Evolutionary conservation across 768 basidiomycete species (phyloP), one percentile per base, ranked within the genome.

Genomic region (Lentinula sp.): DNA sequence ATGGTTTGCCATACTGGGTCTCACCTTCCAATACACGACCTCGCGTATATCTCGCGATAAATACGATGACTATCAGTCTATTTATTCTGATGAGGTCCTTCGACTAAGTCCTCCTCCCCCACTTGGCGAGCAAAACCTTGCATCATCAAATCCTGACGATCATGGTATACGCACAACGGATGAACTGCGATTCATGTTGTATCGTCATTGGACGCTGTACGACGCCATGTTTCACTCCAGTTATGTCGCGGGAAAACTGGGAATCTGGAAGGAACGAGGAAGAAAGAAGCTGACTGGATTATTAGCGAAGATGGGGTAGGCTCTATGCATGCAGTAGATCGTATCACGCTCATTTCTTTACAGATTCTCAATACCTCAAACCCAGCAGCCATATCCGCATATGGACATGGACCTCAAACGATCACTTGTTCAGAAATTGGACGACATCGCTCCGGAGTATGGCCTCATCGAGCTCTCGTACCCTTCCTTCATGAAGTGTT

Each of bases 191-290:
- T 98, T 99, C 72, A 95, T 88, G 75, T 81, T 98, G 58, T 95
- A 95, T 70, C 83, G 96, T 60, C 97, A 98, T 75, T 99, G 97
- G 97, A 98, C 90, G 34, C 75, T 99, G 50, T 98, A 98, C 70
- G 97, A 99, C 69, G 87, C 95, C 10, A 98, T 99, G 97, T 88
- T 88, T 67, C 96, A 99, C 72, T 97, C 95, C 3, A 91, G 91
- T 61, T 99, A 98, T 68, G 89, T 99, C 16, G 95, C 95, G 6
- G 89, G 91, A 55, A 94, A 93, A 72, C 81, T 99, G 62, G 95
- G 94, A 3, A 92, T 96, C 59, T 98, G 97, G 97, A 94, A 91
- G 69, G 96, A 98, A 71, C 83, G 86, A 59, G 97, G 97, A 21
- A 81, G 91, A 63, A 95, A 94, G 71, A 83, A 87, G 64, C 75